These are phyloP conservation scores for Boletus bicolor DNA, from an alignment of 768 basidiomycete genomes.

Conservation along the genomic window DNA sequence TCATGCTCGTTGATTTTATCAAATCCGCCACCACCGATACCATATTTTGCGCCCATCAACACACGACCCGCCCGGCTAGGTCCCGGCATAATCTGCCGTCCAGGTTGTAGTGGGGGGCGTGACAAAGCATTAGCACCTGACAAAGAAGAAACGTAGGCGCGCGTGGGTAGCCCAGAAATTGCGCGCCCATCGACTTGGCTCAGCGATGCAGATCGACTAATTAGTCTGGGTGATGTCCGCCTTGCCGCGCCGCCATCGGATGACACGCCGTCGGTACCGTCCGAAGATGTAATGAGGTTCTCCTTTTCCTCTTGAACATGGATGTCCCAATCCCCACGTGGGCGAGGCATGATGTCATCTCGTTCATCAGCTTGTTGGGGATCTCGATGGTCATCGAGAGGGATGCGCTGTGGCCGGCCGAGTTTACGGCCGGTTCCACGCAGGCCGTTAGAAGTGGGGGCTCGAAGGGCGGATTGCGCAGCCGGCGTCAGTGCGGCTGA, in stretches of 20 bases:
- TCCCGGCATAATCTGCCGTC: slow-evolving; percentile 44
- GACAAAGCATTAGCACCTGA: slow-evolving; percentile 36
- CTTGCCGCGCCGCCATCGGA: slow-evolving; percentile 22
- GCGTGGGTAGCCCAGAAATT: slow-evolving; percentile 32
- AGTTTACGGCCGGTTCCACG: slow-evolving; percentile 35
- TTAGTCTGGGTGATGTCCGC: slow-evolving; percentile 27
- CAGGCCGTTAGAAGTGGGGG: slow-evolving; percentile 31
- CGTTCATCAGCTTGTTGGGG: slow-evolving; percentile 30
- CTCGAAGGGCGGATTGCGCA: slow-evolving; percentile 28
- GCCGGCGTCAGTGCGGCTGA: slow-evolving; percentile 40
- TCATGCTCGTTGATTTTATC: slow-evolving; percentile 51
- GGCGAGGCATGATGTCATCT: slow-evolving; percentile 30
- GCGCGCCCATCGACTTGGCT: slow-evolving; percentile 35
- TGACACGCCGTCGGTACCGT: slow-evolving; percentile 22
- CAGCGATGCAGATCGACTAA: slow-evolving; percentile 32
- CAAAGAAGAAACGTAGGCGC: slow-evolving; percentile 29
- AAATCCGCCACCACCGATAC: slow-evolving; percentile 31
- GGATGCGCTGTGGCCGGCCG: slow-evolving; percentile 36
- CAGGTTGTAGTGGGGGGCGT: slow-evolving; percentile 37
- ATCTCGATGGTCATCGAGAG: slow-evolving; percentile 36
- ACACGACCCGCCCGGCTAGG: slow-evolving; percentile 49
- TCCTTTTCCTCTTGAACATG: slow-evolving; percentile 40
- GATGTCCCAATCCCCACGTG: slow-evolving; percentile 30
- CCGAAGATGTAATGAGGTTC: slow-evolving; percentile 31
- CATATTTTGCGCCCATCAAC: slow-evolving; percentile 40